Base-by-base conservation (phyloP, 306 rosid genomes). In the Quercus agrifolia region DNA sequence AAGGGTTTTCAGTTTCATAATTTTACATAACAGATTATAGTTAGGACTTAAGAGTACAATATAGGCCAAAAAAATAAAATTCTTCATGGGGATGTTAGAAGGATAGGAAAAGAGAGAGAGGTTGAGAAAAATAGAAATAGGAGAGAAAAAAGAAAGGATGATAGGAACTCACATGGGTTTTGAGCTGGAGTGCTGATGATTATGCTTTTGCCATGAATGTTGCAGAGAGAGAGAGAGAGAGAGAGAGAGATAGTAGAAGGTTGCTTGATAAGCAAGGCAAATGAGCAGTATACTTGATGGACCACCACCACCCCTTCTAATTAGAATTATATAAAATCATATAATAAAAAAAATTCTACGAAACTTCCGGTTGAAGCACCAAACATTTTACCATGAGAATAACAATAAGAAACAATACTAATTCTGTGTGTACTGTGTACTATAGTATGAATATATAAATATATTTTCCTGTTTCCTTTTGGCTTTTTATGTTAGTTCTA, bases 191-290 rank as follows among this genome's bases (percentile, higher is more conserved):
- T 83, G 92, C 86, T 84, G 93, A 81, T 94, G 83, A 89, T 92
- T 83, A 92, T 90, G 94, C 94, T 86, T 89, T 90, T 86, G 92
- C 91, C 91, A 89, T 94, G 96, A 89, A 92, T 92, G 91, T 86
- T 87, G 82, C 77, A 70, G 84, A 66, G 77, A 78, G 85, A 75
- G 80, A 83, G 84, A 77, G 69, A 82, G 80, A 71, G 83, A 75
- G 23, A 74, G 74, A 84, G 84, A 69, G 79, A 62, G 54, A 74
- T 68, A 80, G 80, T 81, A 78, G 85, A 20, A 81, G 85, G 80
- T 94, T 92, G 97, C 97, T 94, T 94, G 94, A 90, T 78, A 80
- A 76, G 88, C 91, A 94, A 94, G 98, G 94, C 89, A 90, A 88
- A 82, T 88, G 87, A 89, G 86, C 90, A 78, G 85, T 82, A 81